Conservation (phyloP, 116 monocot genomes). For the Trichopus zeylanicus region DNA sequence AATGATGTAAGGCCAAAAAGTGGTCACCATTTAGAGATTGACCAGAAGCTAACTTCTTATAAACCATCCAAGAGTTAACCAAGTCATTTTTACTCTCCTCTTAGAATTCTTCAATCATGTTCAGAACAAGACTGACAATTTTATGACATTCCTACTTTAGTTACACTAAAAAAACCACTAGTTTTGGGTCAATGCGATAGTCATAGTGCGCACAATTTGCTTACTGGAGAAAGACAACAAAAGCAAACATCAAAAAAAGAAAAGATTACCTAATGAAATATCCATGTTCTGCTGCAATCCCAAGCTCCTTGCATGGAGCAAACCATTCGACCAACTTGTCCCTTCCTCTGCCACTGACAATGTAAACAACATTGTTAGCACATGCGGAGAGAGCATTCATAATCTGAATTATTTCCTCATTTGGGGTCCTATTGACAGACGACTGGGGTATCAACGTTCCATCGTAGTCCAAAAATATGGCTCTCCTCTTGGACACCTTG, state of each 20-base stretch:
- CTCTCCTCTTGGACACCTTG: constrained; percentile 38
- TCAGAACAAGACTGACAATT: no score
- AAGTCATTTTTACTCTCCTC: no score
- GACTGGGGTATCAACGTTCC: constrained; percentile 54
- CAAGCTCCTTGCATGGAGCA: constrained; percentile 42
- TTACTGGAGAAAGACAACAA: not conserved
- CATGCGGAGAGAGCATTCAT: constrained; percentile 40
- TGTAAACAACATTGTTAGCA: constrained; percentile 43
- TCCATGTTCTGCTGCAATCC: constrained; percentile 80
- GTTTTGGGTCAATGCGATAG: not conserved
- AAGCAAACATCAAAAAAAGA: not conserved
- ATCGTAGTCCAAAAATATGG: constrained; percentile 72
- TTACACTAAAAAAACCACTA: no score
- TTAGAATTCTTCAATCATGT: no score
- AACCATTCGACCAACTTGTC: constrained; percentile 48
- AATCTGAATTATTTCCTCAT: constrained; percentile 25
- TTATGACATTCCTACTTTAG: no score
- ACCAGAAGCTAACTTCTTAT: no score
- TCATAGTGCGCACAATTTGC: no score
- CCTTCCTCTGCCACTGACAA: constrained; percentile 67
- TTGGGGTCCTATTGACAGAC: constrained; percentile 42
- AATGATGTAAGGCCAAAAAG: no score
- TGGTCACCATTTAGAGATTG: no score
- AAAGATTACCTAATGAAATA: constrained; percentile 56
- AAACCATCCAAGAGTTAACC: no score